Base-by-base conservation (phyloP, 768 basidiomycete genomes). In the Suillus sp. region DNA sequence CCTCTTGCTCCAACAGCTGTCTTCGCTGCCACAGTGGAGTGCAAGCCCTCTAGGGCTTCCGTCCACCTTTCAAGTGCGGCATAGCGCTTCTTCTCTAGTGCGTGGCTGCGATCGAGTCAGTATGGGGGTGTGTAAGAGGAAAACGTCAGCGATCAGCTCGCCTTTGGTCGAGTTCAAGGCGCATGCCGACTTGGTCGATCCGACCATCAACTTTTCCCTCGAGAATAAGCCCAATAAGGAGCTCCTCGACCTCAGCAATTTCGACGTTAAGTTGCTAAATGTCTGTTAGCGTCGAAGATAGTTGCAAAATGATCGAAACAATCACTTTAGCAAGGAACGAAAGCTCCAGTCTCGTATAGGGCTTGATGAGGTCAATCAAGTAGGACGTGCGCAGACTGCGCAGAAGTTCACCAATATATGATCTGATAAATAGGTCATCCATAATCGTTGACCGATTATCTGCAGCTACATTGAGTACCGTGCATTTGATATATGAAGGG, bases 191-290 rank as follows among this genome's bases (percentile, higher is more conserved):
- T 78, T 99, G 97, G 77, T 99, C 96, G 71, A 99, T 98, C 67
- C 89, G 85, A 13, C 97, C 97, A 68, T 96, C 93, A 13, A 99
- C 93, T 74, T 93, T 96, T n/a, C 93, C 94, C 74, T 99, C 97
- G 30, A 99, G 78, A 63, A 99, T 98, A 27, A 99, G 84, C 18
- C 92, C 90, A 64, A 99, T 90, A 43, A 99, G 85, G 22, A 99
- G 85, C 63, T 95, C 94, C 69, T 99, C 96, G 5, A 96, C 96
- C 73, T 99, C 96, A 55, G 86, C 85, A 51, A 86, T 86, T 30
- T 91, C 88, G n/a, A 99, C 92, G 66, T 97, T 96, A 62, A 99
- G 81, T 92, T 98, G 96, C 96, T 98, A 68, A 18, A 43, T 57
- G 58, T 27, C 13, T 59, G 35, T 68, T 10, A 54, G 62, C 22